Percentiles rank a stretch among this genome's conserved stretches.
phyloP scores from a whole-genome alignment of 75 land plant species.

The Isoetes taiwanensis region DNA sequence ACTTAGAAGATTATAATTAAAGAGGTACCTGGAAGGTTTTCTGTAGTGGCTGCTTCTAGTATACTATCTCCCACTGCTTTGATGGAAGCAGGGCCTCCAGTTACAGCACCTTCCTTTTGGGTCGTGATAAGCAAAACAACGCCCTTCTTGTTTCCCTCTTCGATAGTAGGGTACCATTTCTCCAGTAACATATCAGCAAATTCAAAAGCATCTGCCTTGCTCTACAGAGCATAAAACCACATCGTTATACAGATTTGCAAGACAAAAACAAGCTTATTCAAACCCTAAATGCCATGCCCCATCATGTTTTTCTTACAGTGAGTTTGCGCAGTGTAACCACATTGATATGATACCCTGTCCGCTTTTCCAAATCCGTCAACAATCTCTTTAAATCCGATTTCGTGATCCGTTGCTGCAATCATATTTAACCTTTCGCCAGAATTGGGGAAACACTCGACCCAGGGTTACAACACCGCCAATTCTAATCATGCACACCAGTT shows the following conservation, averaged over 20 bases:
- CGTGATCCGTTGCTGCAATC: constrained; percentile 75
- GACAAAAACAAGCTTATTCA: background rate
- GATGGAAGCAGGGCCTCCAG: constrained; percentile 81
- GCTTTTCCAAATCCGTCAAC: constrained; percentile 66
- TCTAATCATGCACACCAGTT: too few relatives aligned
- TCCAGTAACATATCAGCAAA: constrained; percentile 91
- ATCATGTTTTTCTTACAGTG: constrained; percentile 35
- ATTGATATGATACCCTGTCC: constrained; percentile 65
- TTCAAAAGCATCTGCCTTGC: constrained; percentile 92
- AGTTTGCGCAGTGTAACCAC: constrained; percentile 85
- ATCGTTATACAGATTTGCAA: background rate
- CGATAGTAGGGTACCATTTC: constrained; percentile 92
- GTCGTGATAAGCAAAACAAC: constrained; percentile 84
- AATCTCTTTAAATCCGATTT: constrained; percentile 71
- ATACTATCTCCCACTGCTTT: constrained; percentile 81
- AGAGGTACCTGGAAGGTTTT: constrained; percentile 93
- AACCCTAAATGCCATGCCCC: background rate
- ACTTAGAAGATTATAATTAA: too few relatives aligned
- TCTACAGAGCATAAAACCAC: constrained; percentile 35
- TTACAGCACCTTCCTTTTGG: constrained; percentile 95
- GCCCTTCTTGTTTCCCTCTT: constrained; percentile 89
- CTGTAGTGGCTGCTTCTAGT: constrained; percentile 78
- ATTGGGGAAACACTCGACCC: too few relatives aligned
- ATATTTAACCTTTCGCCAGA: too few relatives aligned
- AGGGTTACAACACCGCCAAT: too few relatives aligned